Percentiles rank a stretch among this genome's conserved stretches.
phyloP scores from a whole-genome alignment of 345 rosid genomes.

The Sisymbrium irio region DNA sequence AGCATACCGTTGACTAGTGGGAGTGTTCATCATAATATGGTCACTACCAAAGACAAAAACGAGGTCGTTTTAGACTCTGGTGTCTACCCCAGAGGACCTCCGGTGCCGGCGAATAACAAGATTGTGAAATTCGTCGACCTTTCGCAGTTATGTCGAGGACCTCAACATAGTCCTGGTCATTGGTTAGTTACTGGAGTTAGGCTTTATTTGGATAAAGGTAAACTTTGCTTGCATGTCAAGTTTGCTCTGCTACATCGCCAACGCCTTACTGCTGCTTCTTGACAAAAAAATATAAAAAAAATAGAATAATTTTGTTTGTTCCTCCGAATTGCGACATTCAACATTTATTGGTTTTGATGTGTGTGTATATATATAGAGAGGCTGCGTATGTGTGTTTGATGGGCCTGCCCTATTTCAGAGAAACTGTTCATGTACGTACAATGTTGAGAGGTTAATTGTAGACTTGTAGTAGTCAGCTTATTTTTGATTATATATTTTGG shows the following conservation, averaged over 20 bases:
- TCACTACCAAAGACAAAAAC: slow-evolving; percentile 34
- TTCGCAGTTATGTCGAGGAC: slow-evolving; percentile 71
- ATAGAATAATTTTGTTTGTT: background rate
- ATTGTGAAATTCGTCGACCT: slow-evolving; percentile 69
- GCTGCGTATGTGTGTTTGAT: background rate
- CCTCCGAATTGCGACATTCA: slow-evolving; percentile 5
- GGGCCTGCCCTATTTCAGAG: background rate
- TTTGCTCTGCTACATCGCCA: slow-evolving; percentile 57
- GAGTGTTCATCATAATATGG: slow-evolving; percentile 37
- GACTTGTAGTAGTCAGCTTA: background rate
- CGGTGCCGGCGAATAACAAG: slow-evolving; percentile 69
- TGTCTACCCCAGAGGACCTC: slow-evolving; percentile 85
- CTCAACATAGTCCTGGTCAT: slow-evolving; percentile 85
- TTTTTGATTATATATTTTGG: background rate
- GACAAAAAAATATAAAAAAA: background rate
- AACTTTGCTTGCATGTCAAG: slow-evolving; percentile 72
- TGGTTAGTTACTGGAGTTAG: slow-evolving; percentile 86
- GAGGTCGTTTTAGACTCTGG: slow-evolving; percentile 61
- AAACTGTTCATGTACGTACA: background rate
- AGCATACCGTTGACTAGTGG: slow-evolving; percentile 54
- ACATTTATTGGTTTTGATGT: slow-evolving; percentile 17
- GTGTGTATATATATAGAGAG: slow-evolving; percentile 4
- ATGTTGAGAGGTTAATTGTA: background rate
- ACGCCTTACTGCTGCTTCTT: slow-evolving; percentile 25
- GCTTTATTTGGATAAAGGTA: slow-evolving; percentile 70